Conservation (phyloP, 2,329 filamentous ascomycete species). For the Seiridium cupressi region DNA sequence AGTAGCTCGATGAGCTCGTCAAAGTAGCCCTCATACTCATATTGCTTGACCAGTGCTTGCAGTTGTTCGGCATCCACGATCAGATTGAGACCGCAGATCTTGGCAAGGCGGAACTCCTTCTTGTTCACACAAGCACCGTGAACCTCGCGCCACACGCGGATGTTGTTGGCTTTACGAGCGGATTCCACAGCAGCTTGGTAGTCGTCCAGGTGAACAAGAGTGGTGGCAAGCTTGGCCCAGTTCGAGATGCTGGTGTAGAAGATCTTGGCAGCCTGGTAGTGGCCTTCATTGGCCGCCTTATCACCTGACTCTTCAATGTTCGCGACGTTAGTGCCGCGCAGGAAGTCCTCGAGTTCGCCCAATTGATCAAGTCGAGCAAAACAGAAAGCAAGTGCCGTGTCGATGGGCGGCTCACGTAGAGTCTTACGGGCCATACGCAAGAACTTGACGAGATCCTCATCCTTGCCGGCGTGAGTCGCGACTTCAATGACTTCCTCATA, state of each 20-base stretch:
- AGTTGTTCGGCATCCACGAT: slow-evolving; percentile 97
- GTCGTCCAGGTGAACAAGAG: slow-evolving; percentile 92
- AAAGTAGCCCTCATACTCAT: slow-evolving; percentile 96
- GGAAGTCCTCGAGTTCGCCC: slow-evolving; percentile 91
- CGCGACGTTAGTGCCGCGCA: slow-evolving; percentile 88
- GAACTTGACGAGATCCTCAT: slow-evolving; percentile 95
- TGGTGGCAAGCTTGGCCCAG: slow-evolving; percentile 98
- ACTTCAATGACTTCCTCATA: slow-evolving; percentile 96
- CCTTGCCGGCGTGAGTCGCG: slow-evolving; percentile 91
- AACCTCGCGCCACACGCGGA: slow-evolving; percentile 99
- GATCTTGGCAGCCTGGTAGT: slow-evolving; percentile 96
- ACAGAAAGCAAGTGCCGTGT: slow-evolving; percentile 91
- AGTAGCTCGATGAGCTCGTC: slow-evolving; percentile 94
- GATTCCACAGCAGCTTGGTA: slow-evolving; percentile 98
- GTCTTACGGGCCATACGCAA: slow-evolving; percentile 97
- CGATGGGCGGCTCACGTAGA: slow-evolving; percentile 86
- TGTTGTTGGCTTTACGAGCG: slow-evolving; percentile 96
- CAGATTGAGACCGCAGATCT: slow-evolving; percentile 97
- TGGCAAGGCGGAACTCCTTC: slow-evolving; percentile 97
- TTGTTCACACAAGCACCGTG: slow-evolving; percentile 94
- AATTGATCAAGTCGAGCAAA: slow-evolving; percentile 91
- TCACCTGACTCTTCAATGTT: slow-evolving; percentile 96
- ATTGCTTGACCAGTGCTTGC: slow-evolving; percentile 89
- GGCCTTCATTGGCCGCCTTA: slow-evolving; percentile 93
- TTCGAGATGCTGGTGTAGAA: slow-evolving; percentile 98